A percentile compares a stretch with the other conserved stretches of the same genome.
Evolutionary conservation across 2,329 filamentous ascomycete species (phyloP).

Genomic region (Raffaelea ambrosiae): DNA sequence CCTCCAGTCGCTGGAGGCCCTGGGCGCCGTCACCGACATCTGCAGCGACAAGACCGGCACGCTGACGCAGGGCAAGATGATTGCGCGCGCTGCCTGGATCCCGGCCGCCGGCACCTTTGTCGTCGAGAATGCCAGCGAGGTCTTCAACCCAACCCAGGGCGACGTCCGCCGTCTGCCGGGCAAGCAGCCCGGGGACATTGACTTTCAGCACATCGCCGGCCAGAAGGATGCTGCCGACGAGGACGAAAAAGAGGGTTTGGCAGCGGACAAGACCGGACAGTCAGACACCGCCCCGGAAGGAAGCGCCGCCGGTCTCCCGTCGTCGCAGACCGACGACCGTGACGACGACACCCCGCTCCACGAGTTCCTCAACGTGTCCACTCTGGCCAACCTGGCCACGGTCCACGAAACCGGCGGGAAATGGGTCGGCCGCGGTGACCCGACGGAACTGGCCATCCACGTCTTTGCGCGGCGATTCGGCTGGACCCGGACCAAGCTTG

Average conservation of each 20-base stretch:
- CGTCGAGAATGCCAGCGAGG: slow-evolving; percentile 44
- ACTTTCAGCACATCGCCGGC: too few species aligned
- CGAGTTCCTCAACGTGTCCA: slow-evolving; percentile 39
- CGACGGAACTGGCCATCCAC: slow-evolving; percentile 60
- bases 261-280: too few species aligned
- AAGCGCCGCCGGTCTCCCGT: neutral
- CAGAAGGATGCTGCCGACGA: too few species aligned
- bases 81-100: slow-evolving; percentile 42
- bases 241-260: too few species aligned
- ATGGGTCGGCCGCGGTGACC: slow-evolving; percentile 52
- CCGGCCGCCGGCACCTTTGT: slow-evolving; percentile 47
- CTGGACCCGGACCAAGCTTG: slow-evolving; percentile 42
- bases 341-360: neutral
- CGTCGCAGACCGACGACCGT: neutral
- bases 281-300: too few species aligned
- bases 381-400: slow-evolving; percentile 51
- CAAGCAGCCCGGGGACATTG: neutral
- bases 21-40: slow-evolving; percentile 45
- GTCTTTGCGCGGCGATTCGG: slow-evolving; percentile 58
- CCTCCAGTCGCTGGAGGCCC: slow-evolving; percentile 44
- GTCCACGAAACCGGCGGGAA: slow-evolving; percentile 35
- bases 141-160: neutral
- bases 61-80: slow-evolving; percentile 56
- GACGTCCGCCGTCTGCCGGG: neutral
- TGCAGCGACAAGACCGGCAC: slow-evolving; percentile 61